phyloP scores from a whole-genome alignment of 2,329 filamentous ascomycete genomes.

The Sarocladium strictum region DNA sequence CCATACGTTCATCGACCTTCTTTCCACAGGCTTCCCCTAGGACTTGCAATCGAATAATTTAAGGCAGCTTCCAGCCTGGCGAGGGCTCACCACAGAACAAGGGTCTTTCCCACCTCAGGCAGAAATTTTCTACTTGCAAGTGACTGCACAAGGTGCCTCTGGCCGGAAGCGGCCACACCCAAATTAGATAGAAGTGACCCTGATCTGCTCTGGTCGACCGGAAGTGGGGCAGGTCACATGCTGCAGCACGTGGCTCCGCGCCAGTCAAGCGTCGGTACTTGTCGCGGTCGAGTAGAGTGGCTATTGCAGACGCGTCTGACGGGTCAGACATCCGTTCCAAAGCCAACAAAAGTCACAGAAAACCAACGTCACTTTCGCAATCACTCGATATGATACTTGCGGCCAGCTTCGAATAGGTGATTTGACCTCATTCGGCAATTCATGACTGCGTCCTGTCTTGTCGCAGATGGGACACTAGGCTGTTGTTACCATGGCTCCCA shows the following conservation, averaged over 20 bases:
- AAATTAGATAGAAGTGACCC: not conserved
- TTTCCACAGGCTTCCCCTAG: too few relatives aligned
- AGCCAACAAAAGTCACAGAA: too few relatives aligned
- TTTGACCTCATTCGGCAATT: not conserved
- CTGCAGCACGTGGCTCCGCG: constrained; percentile 1
- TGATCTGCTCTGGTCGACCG: not conserved
- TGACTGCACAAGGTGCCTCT: not conserved
- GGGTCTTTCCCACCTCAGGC: not conserved
- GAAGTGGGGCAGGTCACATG: constrained; percentile 6
- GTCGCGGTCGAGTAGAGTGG: not conserved
- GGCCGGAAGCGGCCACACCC: constrained; percentile 3
- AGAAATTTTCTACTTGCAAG: not conserved
- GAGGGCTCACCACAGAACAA: not conserved
- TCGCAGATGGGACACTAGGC: too few relatives aligned
- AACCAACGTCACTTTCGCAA: too few relatives aligned
- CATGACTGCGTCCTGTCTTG: constrained; percentile 22
- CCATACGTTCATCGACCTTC: too few relatives aligned
- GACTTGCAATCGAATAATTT: too few relatives aligned
- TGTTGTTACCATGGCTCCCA: constrained; percentile 8
- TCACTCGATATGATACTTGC: not conserved
- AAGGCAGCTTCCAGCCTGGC: not conserved
- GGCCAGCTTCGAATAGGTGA: not conserved
- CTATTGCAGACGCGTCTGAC: not conserved
- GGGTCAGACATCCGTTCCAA: too few relatives aligned
- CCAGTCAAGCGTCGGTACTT: not conserved